Evolutionary conservation across 2,329 filamentous ascomycete genomes (phyloP).

Genomic region (Scedosporium apiospermum): DNA sequence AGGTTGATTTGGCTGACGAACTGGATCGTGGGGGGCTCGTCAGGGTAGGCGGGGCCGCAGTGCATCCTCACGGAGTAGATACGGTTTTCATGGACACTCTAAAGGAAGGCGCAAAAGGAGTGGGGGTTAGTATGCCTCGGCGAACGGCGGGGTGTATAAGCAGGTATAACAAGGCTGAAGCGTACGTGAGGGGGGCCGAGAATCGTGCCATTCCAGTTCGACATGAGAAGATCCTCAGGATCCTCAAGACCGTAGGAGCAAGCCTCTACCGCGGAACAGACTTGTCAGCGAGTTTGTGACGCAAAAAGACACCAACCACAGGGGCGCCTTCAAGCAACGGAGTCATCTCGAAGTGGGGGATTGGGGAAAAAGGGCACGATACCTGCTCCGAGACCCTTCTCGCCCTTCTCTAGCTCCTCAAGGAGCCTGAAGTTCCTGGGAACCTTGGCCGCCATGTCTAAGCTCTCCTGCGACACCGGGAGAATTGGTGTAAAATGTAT

Average conservation of each 20-base stretch:
- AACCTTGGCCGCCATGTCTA: slow-evolving; percentile 47
- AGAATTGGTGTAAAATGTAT: background rate
- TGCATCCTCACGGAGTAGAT: slow-evolving; percentile 98
- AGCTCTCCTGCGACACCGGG: background rate
- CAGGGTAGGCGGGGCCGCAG: slow-evolving; percentile 83
- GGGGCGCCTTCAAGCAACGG: background rate
- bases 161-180: slow-evolving; percentile 10
- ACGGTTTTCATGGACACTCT: slow-evolving; percentile 96
- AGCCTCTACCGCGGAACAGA: slow-evolving; percentile 53
- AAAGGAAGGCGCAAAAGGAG: slow-evolving; percentile 3
- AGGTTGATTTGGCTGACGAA: slow-evolving; percentile 94
- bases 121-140: slow-evolving; percentile 6
- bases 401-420: slow-evolving; percentile 97
- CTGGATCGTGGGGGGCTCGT: slow-evolving; percentile 77
- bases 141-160: background rate
- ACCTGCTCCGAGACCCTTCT: slow-evolving; percentile 93
- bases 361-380: background rate
- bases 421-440: slow-evolving; percentile 94
- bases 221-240: slow-evolving; percentile 91
- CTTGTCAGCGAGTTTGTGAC: background rate
- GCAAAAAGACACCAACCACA: background rate
- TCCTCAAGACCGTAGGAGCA: slow-evolving; percentile 96
- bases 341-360: background rate
- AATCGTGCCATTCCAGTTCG: slow-evolving; percentile 97
- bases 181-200: slow-evolving; percentile 90